These are phyloP conservation scores for Pichia cephalocereana DNA, from an alignment of 805 yeast genomes.

Conservation along the genomic window DNA sequence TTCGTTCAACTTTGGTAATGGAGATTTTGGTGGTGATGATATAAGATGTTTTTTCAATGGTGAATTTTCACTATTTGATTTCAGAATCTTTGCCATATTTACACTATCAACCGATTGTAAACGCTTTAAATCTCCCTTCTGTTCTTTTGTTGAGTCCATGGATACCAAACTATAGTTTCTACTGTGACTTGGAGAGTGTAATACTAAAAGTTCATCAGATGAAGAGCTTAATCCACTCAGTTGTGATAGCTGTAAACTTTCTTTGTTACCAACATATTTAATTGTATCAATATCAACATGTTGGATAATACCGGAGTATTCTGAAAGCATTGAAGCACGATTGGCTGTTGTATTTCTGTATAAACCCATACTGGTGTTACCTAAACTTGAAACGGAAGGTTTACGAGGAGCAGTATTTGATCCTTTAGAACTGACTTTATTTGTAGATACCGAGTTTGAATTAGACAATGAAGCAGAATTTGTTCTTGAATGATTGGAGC, in stretches of 20 bases:
- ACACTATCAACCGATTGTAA: not conserved
- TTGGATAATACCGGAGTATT: slow-evolving; percentile 30
- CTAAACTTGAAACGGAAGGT: not conserved
- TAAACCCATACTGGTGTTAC: not conserved
- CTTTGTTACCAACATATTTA: slow-evolving; percentile 22
- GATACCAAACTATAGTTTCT: not conserved
- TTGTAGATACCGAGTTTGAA: not conserved
- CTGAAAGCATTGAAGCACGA: slow-evolving; percentile 26
- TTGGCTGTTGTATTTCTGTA: slow-evolving; percentile 9
- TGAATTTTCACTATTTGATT: not conserved
- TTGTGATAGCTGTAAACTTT: slow-evolving; percentile 2
- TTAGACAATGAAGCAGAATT: not conserved
- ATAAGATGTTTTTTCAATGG: not conserved
- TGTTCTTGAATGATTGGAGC: not conserved
- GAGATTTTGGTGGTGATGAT: slow-evolving; percentile 11
- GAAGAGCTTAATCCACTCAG: not conserved
- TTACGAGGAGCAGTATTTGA: not conserved
- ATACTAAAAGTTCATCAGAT: not conserved
- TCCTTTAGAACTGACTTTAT: not conserved
- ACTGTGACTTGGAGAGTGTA: not conserved
- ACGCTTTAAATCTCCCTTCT: not conserved
- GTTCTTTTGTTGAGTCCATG: not conserved
- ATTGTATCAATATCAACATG: slow-evolving; percentile 28
- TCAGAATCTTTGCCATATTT: slow-evolving; percentile 1
- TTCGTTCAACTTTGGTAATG: slow-evolving; percentile 6